A percentile compares a stretch with the other conserved stretches of the same genome.
These are phyloP conservation scores for Sungouiella thailandica DNA, from an alignment of 805 yeast species.

Conservation along the genomic window DNA sequence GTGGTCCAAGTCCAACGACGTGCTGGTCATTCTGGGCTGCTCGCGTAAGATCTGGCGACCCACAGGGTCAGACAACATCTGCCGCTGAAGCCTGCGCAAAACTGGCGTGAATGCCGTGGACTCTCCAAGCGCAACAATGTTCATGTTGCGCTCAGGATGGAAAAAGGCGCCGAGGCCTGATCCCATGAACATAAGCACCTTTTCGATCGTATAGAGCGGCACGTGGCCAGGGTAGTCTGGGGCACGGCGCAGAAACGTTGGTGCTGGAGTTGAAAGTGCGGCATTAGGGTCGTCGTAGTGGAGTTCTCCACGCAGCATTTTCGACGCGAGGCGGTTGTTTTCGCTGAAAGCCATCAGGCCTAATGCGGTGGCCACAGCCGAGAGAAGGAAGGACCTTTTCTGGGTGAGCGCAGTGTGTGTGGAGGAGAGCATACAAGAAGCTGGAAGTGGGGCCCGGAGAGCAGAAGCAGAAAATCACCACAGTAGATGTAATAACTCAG, in stretches of 20 bases:
- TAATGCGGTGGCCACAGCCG: slow-evolving; percentile 13
- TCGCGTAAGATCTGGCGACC: slow-evolving; percentile 80
- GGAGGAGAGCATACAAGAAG: background rate
- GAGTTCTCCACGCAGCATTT: slow-evolving; percentile 50
- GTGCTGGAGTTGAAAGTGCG: slow-evolving; percentile 21
- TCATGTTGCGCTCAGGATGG: slow-evolving; percentile 72
- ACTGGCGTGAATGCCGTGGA: slow-evolving; percentile 75
- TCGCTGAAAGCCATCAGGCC: slow-evolving; percentile 34
- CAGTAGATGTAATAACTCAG: too few species aligned
- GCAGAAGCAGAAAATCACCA: too few species aligned
- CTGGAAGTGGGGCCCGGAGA: too few species aligned
- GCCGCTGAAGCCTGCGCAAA: slow-evolving; percentile 54
- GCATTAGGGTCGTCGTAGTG: slow-evolving; percentile 35
- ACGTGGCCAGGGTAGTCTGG: slow-evolving; percentile 73
- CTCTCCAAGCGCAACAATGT: slow-evolving; percentile 84
- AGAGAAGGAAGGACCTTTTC: slow-evolving; percentile 10
- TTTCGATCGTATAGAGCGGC: slow-evolving; percentile 63
- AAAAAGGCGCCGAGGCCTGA: slow-evolving; percentile 74
- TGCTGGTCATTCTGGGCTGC: slow-evolving; percentile 77
- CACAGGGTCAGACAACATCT: slow-evolving; percentile 68
- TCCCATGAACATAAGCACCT: slow-evolving; percentile 56
- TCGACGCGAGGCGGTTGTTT: slow-evolving; percentile 52
- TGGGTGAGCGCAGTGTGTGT: slow-evolving; percentile 1
- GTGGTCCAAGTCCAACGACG: slow-evolving; percentile 58
- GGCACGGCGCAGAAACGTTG: slow-evolving; percentile 32